Percentiles rank a stretch among this genome's conserved stretches.
Conservation (phyloP, 2,329 filamentous ascomycete genomes). For the Lasiodiplodia gonubiensis region DNA sequence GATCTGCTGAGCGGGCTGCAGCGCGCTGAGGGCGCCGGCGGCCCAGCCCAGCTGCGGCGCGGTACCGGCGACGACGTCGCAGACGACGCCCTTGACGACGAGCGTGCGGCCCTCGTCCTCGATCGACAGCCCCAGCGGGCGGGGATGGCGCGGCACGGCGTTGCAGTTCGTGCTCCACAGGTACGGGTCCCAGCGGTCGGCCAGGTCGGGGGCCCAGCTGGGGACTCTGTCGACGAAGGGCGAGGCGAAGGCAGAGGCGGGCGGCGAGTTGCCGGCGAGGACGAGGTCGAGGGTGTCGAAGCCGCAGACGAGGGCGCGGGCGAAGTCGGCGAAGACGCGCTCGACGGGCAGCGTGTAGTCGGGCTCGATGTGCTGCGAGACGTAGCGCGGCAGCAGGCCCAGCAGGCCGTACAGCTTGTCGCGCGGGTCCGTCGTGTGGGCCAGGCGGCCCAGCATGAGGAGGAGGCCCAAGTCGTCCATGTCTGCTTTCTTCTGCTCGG, state of each 20-base stretch:
- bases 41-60: not conserved
- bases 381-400: constrained; percentile 1
- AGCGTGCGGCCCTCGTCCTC: not conserved
- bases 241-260: not conserved
- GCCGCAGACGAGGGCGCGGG: not conserved
- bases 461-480: not conserved
- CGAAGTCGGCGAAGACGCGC: constrained; percentile 2
- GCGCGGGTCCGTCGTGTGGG: not conserved
- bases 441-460: not conserved
- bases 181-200: constrained; percentile 8
- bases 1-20: not conserved
- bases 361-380: not conserved
- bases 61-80: not conserved
- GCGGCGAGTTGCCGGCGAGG: not conserved
- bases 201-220: not conserved
- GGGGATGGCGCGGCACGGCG: not conserved
- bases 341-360: constrained; percentile 1
- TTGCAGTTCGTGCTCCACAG: not conserved
- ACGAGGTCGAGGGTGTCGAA: constrained; percentile 1
- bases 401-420: constrained; percentile 12
- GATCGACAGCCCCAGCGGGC: not conserved
- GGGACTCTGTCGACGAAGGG: not conserved
- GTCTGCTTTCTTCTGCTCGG: not conserved
- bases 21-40: not conserved
- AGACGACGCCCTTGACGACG: not conserved